Evolutionary conservation across 257 asterid species (phyloP).

Genomic region (Prunella vulgaris): DNA sequence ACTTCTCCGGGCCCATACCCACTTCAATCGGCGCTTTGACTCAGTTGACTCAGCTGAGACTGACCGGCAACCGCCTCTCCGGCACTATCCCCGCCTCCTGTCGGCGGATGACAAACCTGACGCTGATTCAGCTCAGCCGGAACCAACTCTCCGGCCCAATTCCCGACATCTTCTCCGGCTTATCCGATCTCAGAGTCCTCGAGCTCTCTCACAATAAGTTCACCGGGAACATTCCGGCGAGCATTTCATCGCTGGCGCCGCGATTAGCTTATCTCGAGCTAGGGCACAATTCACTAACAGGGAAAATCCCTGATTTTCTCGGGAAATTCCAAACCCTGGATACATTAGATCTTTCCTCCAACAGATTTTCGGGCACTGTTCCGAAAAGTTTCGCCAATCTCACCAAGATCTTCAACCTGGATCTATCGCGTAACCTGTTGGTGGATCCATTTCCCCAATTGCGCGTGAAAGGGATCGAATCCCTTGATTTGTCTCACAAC

Average conservation of each 20-base stretch:
- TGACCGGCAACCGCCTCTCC: conserved; percentile 51
- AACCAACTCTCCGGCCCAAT: conserved; percentile 57
- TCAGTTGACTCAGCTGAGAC: conserved; percentile 39
- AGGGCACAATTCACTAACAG: conserved; percentile 56
- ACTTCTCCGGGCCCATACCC: conserved; percentile 54
- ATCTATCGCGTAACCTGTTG: conserved; percentile 59
- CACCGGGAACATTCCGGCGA: conserved; percentile 54
- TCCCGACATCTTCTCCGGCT: conserved; percentile 46
- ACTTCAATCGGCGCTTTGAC: conserved; percentile 39
- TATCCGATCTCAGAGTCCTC: conserved; percentile 29
- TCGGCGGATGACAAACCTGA: conserved; percentile 37
- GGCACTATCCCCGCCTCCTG: conserved; percentile 47
- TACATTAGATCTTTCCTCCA: conserved; percentile 69
- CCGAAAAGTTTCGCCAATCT: conserved; percentile 67
- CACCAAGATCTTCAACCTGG: conserved; percentile 76
- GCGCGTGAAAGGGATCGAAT: conserved; percentile 69
- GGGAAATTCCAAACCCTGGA: conserved; percentile 58
- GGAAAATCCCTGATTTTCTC: conserved; percentile 65
- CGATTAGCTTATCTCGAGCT: conserved; percentile 38
- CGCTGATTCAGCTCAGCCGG: conserved; percentile 24
- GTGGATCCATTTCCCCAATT: conserved; percentile 75
- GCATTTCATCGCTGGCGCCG: conserved; percentile 43
- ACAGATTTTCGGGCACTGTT: conserved; percentile 56
- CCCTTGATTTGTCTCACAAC: conserved; percentile 74
- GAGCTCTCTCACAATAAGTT: conserved; percentile 40